Base-by-base conservation (phyloP, 192 early-diverging fungal genomes). In the Coemansia sp. region DNA sequence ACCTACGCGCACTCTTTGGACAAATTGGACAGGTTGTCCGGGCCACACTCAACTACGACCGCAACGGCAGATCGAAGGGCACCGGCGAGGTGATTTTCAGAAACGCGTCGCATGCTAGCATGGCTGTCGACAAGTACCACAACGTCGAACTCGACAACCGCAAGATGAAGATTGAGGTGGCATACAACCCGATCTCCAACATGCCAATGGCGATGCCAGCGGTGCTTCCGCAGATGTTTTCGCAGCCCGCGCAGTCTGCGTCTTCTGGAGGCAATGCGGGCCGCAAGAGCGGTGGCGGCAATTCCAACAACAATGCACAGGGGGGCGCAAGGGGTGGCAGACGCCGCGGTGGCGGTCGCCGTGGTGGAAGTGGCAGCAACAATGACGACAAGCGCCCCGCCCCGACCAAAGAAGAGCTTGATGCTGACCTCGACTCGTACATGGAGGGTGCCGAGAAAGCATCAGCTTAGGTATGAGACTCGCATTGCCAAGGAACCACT, bases 401-500 rank as follows among this genome's bases (percentile, higher is more conserved):
- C 18, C 34, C 60, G 0, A 71, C 79, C 64, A 67, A 56, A 32
- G 79, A 69, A 32, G 51, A 62, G n/a, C 72, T 77, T n/a, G 71
- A 82, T 28, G 74, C 71, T 8, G 76, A 82, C 7, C 74, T 76
- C 7, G 74, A 76, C 67, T 57, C 60, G 59, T 82, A 76, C 74
- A 82, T 78, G 76, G 62, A 63, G 61, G 68, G 71, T 10, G 70
- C 61, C 57, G 62, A 73, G 47, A 68, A 71, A 54, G 12, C 68
- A 12, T 34, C 63, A 8, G 21, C 48, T 32, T 64, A 75, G 60
- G 0, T n/a, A 9, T 19, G 8, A n/a, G n/a, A 2, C 26, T 32
- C 30, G 16, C 16, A 2, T 28, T 7, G 8, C n/a, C 0, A 24
- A 14, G 2, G 8, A 38, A 38, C 10, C 34, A 38, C 10, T 12